Evolutionary conservation across 345 rosid species (phyloP).

Genomic region (Populus pruinosa): DNA sequence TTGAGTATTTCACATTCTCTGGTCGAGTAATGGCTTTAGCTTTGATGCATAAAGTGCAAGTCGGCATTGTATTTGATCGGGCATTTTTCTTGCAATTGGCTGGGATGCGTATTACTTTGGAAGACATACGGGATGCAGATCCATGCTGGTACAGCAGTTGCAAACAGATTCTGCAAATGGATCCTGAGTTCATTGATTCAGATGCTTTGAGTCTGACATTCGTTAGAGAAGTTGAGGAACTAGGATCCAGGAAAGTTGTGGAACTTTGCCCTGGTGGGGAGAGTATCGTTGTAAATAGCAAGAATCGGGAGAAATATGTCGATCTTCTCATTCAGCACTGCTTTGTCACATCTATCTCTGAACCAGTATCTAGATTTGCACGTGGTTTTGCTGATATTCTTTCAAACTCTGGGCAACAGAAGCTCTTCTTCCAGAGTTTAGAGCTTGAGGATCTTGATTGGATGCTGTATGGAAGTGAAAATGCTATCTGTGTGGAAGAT

Average conservation of each 20-base stretch:
- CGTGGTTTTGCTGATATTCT: slow-evolving; percentile 73
- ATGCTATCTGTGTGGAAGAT: slow-evolving; percentile 55
- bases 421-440: slow-evolving; percentile 36
- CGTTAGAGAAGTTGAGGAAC: slow-evolving; percentile 73
- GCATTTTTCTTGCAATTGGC: slow-evolving; percentile 80
- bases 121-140: slow-evolving; percentile 84
- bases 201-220: slow-evolving; percentile 77
- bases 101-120: slow-evolving; percentile 50
- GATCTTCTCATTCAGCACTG: slow-evolving; percentile 54
- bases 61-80: slow-evolving; percentile 82
- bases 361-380: slow-evolving; percentile 62
- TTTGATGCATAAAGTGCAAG: slow-evolving; percentile 87
- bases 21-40: slow-evolving; percentile 91
- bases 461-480: slow-evolving; percentile 85
- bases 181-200: slow-evolving; percentile 71
- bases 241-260: slow-evolving; percentile 58
- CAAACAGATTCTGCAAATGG: slow-evolving; percentile 89
- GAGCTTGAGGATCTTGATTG: slow-evolving; percentile 48
- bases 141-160: slow-evolving; percentile 70
- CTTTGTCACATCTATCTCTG: slow-evolving; percentile 61
- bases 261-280: slow-evolving; percentile 69
- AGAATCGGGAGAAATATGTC: slow-evolving; percentile 69
- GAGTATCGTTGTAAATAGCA: slow-evolving; percentile 61
- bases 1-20: slow-evolving; percentile 69
- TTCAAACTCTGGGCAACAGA: slow-evolving; percentile 9